Base-by-base conservation (phyloP, 257 asterid genomes). In the Nyctanthes arbortristis region DNA sequence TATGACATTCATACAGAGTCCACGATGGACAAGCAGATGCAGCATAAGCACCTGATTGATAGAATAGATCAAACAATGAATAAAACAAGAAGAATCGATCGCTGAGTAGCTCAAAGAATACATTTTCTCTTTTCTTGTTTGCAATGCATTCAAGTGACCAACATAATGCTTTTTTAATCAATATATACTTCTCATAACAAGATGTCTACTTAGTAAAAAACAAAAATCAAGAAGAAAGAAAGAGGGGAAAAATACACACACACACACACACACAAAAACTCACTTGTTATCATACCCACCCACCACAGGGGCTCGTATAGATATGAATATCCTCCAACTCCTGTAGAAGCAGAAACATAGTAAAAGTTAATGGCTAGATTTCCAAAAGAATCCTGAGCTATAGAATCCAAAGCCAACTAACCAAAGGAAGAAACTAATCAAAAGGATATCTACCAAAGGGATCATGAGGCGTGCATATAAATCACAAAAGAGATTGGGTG, bases 211-310 rank as follows among this genome's bases (percentile, higher is more conserved):
- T 43, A 49, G 43, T 25, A 58, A 56, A 67, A 60, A 24, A 63
- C 32, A 58, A 31, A 24, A 69, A 73, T n/a, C n/a, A n/a, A n/a
- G n/a, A n/a, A n/a, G n/a, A n/a, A n/a, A n/a, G n/a, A n/a, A n/a
- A n/a, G n/a, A n/a, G n/a, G n/a, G n/a, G n/a, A n/a, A n/a, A n/a
- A n/a, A n/a, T n/a, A n/a, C n/a, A n/a, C n/a, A n/a, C n/a, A n/a
- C n/a, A n/a, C n/a, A n/a, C n/a, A n/a, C n/a, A n/a, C n/a, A n/a
- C n/a, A n/a, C 63, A 12, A 64, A 29, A 63, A 80, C 96, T 85
- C 81, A 88, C 97, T 90, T 68, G 97, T 82, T 73, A 80, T 86
- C 94, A 90, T 81, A 83, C 97, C 97, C 66, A 79, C 82, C 97
- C 97, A 90, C 97, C 97, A 90, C 37, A 90, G 83, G 67, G 97